These are phyloP conservation scores for Elsinoe perseae DNA, from an alignment of 2,329 filamentous ascomycete species.

Conservation along the genomic window DNA sequence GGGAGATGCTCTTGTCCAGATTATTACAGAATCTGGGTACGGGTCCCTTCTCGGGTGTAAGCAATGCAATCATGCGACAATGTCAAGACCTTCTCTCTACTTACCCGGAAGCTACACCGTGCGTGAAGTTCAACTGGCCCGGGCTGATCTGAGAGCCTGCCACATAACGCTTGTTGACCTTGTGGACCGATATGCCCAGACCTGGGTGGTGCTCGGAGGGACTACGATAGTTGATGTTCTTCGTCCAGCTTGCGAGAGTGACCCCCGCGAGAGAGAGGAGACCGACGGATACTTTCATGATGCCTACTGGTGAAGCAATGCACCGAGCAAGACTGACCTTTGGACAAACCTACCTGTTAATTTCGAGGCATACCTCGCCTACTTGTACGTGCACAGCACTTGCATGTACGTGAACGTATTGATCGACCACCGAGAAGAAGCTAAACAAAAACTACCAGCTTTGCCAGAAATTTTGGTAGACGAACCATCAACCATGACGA, in stretches of 20 bases:
- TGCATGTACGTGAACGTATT: not conserved
- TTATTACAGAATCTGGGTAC: constrained; percentile 36
- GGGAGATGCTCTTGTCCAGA: constrained; percentile 37
- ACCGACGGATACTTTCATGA: constrained; percentile 1
- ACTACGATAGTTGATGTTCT: constrained; percentile 60
- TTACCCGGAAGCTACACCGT: constrained; percentile 43
- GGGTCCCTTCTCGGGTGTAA: constrained; percentile 34
- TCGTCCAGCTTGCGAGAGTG: constrained; percentile 27
- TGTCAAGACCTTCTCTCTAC: not conserved
- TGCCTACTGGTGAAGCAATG: not conserved
- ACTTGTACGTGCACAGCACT: not conserved
- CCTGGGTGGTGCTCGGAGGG: constrained; percentile 57
- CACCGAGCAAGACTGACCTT: no score
- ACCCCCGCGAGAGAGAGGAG: constrained; percentile 22
- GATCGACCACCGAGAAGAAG: not conserved
- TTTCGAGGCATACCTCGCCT: not conserved
- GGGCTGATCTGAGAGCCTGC: constrained; percentile 39
- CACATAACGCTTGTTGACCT: constrained; percentile 50
- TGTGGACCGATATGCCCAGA: constrained; percentile 57
- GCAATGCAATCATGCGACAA: constrained; percentile 20
- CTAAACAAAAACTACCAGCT: constrained; percentile 1
- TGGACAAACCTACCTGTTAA: not conserved
- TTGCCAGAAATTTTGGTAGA: not conserved
- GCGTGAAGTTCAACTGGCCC: constrained; percentile 53
- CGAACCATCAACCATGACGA: not conserved